Evolutionary conservation across 495 filamentous ascomycete genomes (phyloP).

Genomic region (Xylaria acuta): DNA sequence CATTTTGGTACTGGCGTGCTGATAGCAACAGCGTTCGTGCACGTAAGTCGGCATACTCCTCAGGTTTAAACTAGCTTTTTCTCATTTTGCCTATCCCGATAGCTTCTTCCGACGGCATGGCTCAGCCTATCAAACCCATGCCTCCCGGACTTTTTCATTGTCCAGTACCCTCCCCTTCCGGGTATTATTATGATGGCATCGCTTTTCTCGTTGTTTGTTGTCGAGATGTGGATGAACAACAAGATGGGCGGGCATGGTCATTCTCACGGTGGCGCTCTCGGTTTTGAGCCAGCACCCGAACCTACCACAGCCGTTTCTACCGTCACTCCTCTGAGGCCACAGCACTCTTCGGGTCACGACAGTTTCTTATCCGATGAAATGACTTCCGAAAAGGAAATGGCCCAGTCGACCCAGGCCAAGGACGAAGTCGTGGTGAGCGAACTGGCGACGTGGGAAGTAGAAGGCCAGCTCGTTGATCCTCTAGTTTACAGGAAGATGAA

Average conservation of each 20-base stretch:
- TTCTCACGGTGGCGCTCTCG: constrained; percentile 56
- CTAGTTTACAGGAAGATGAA: constrained; percentile 54
- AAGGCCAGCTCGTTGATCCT: constrained; percentile 51
- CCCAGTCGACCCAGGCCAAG: constrained; percentile 22
- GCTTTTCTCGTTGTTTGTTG: constrained; percentile 61
- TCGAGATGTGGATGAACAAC: constrained; percentile 62
- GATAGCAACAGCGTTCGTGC: constrained; percentile 72
- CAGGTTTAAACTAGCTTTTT: not conserved
- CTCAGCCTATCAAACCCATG: constrained; percentile 62
- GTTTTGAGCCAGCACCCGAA: constrained; percentile 40
- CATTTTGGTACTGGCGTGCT: constrained; percentile 77
- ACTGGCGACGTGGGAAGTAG: constrained; percentile 44
- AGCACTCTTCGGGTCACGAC: constrained; percentile 37
- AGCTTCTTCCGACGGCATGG: constrained; percentile 63
- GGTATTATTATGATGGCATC: constrained; percentile 66
- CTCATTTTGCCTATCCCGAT: constrained; percentile 33
- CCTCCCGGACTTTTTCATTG: constrained; percentile 62
- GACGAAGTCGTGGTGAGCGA: constrained; percentile 35
- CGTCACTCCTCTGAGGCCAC: constrained; percentile 31
- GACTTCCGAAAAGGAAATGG: constrained; percentile 49
- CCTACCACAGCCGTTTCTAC: constrained; percentile 24
- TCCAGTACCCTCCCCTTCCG: constrained; percentile 63
- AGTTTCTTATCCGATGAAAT: constrained; percentile 44
- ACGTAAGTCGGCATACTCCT: constrained; percentile 38
- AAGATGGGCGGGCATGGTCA: constrained; percentile 54